Conservation (phyloP, 2,329 filamentous ascomycete genomes). For the Scedosporium dehoogii region DNA sequence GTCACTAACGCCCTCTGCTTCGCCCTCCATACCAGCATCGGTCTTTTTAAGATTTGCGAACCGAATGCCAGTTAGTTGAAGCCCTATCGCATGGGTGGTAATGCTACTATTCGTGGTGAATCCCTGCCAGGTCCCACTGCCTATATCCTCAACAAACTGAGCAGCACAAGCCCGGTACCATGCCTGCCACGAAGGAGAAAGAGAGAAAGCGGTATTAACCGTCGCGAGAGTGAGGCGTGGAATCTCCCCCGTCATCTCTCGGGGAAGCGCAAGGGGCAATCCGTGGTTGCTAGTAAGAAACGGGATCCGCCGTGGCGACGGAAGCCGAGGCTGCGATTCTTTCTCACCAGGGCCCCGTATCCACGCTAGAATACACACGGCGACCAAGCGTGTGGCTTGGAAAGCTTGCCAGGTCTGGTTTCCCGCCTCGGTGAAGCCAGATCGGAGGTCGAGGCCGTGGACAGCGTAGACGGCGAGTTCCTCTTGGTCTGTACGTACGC, state of each 20-base stretch:
- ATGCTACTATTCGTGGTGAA: background rate
- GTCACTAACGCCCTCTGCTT: background rate
- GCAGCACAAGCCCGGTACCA: background rate
- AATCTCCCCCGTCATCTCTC: background rate
- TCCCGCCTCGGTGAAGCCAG: background rate
- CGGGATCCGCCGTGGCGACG: background rate
- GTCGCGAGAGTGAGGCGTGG: background rate
- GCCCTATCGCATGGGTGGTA: background rate
- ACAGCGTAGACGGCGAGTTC: background rate
- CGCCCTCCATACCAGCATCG: background rate
- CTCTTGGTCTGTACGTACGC: background rate
- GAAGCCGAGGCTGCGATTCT: background rate
- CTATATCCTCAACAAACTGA: background rate
- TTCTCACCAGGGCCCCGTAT: background rate
- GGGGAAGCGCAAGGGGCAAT: background rate
- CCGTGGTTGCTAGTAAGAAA: background rate
- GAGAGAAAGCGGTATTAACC: background rate
- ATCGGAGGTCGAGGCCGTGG: background rate
- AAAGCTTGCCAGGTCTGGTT: background rate
- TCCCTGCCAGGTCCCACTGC: background rate
- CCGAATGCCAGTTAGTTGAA: background rate
- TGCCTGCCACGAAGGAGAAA: background rate
- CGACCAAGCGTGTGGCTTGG: background rate
- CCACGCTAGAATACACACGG: background rate
- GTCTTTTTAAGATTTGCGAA: background rate